Percentiles rank a stretch among this genome's conserved stretches.
Evolutionary conservation across 257 asterid species (phyloP).

Genomic region (Ligustrum vulgare): DNA sequence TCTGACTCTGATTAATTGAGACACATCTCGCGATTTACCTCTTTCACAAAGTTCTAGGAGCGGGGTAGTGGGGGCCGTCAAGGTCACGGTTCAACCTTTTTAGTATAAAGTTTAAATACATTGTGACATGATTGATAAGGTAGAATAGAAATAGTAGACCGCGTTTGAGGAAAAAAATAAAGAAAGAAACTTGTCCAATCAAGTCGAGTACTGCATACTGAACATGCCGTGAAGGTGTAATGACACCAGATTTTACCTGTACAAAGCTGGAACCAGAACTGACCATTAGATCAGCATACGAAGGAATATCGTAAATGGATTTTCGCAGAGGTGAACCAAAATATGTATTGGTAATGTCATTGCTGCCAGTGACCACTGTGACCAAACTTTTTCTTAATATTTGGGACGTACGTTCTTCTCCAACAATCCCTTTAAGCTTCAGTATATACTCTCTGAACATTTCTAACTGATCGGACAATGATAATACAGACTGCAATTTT

Average conservation of each 20-base stretch:
- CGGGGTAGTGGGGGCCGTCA: too few species aligned
- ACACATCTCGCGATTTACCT: too few species aligned
- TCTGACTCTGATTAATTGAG: too few species aligned
- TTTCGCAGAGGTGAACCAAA: conserved; percentile 33
- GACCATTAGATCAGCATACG: conserved; percentile 48
- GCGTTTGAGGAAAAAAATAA: neutral
- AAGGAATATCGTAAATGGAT: conserved; percentile 39
- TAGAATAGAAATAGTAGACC: neutral
- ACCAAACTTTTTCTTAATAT: conserved; percentile 32
- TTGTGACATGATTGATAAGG: too few species aligned
- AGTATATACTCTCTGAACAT: conserved; percentile 43
- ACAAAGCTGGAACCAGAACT: conserved; percentile 51
- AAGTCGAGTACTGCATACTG: neutral
- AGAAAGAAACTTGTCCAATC: neutral
- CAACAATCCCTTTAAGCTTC: conserved; percentile 34
- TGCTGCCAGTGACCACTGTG: conserved; percentile 34
- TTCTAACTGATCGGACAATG: conserved; percentile 41
- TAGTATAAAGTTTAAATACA: too few species aligned
- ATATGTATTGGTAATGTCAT: conserved; percentile 59
- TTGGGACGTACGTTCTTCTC: conserved; percentile 38
- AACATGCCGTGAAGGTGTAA: neutral
- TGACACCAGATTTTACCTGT: conserved; percentile 35
- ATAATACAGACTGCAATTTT: conserved; percentile 37
- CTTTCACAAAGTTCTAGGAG: too few species aligned
- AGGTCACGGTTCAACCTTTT: too few species aligned